phyloP scores from a whole-genome alignment of 1,139 yeast genomes.

The Magnusiomyces tetraspermus region DNA sequence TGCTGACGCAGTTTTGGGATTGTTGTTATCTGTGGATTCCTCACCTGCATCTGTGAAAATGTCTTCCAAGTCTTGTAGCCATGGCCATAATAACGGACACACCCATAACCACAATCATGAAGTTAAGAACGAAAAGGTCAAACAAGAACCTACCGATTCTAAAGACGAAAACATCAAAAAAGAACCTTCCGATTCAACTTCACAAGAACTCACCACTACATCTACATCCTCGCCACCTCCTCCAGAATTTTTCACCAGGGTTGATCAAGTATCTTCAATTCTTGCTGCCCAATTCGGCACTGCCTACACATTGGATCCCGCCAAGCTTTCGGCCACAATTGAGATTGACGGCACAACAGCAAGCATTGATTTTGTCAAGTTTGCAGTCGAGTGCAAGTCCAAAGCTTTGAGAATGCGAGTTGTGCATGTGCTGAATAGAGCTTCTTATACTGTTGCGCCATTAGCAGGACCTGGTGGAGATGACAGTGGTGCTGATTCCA shows the following conservation, averaged over 20 bases:
- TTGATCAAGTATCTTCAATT: slow-evolving; percentile 53
- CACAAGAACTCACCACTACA: neutral
- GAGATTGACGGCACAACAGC: slow-evolving; percentile 71
- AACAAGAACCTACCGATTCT: slow-evolving; percentile 2
- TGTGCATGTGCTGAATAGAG: slow-evolving; percentile 68
- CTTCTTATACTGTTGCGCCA: slow-evolving; percentile 77
- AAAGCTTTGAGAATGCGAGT: slow-evolving; percentile 74
- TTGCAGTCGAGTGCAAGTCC: slow-evolving; percentile 68
- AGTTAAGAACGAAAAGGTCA: slow-evolving; percentile 6
- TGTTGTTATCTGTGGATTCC: slow-evolving; percentile 81
- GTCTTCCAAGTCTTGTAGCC: slow-evolving; percentile 48
- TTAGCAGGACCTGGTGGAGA: no score
- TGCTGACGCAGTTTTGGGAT: slow-evolving; percentile 90
- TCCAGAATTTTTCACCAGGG: slow-evolving; percentile 38
- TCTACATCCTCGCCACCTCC: neutral
- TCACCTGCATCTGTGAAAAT: slow-evolving; percentile 91
- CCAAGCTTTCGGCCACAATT: slow-evolving; percentile 43
- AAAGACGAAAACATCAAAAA: neutral
- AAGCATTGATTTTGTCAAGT: slow-evolving; percentile 49
- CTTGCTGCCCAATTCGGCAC: slow-evolving; percentile 77
- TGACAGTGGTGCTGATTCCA: no score
- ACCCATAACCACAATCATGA: neutral
- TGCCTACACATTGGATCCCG: slow-evolving; percentile 41
- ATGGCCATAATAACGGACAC: slow-evolving; percentile 13
- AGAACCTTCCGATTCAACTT: neutral